phyloP scores from a whole-genome alignment of 2,329 filamentous ascomycete species.

The Fusarium penzigii region DNA sequence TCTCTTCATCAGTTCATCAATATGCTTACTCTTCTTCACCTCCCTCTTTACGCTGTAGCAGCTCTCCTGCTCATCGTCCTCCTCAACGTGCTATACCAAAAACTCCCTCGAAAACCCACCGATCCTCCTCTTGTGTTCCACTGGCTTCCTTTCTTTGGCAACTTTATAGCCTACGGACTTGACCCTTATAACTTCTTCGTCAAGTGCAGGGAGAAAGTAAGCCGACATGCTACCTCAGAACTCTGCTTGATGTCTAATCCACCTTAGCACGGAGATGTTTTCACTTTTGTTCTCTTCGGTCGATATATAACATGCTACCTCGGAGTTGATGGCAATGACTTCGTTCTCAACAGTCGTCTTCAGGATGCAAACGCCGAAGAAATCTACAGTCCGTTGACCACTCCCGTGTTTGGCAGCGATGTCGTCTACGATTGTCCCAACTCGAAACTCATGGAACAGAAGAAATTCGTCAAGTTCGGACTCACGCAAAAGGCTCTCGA shows the following conservation, averaged over 20 bases:
- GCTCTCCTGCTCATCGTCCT: constrained; percentile 6
- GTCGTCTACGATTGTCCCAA: constrained; percentile 86
- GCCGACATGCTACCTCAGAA: neutral
- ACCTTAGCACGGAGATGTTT: constrained; percentile 51
- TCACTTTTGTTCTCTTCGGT: constrained; percentile 56
- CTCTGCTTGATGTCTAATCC: accelerated
- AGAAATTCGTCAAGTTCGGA: constrained; percentile 77
- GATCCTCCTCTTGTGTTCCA: constrained; percentile 60
- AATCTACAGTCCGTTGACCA: constrained; percentile 52
- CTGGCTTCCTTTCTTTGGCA: constrained; percentile 65
- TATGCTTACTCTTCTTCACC: constrained; percentile 9
- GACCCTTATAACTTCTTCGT: constrained; percentile 71
- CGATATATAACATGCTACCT: constrained; percentile 52
- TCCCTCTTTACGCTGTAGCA: constrained; percentile 5
- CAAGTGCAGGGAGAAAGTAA: constrained; percentile 64
- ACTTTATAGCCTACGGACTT: constrained; percentile 70
- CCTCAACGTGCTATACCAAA: constrained; percentile 17
- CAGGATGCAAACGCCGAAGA: constrained; percentile 56
- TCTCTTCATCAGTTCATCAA: neutral
- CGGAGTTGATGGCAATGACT: constrained; percentile 54
- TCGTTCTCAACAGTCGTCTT: constrained; percentile 56
- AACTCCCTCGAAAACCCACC: constrained; percentile 10
- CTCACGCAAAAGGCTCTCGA: constrained; percentile 65
- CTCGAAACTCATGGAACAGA: constrained; percentile 85
- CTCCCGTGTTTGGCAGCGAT: constrained; percentile 69